These are phyloP conservation scores for Lachancea quebecensis DNA, from an alignment of 805 yeast genomes.

Conservation along the genomic window DNA sequence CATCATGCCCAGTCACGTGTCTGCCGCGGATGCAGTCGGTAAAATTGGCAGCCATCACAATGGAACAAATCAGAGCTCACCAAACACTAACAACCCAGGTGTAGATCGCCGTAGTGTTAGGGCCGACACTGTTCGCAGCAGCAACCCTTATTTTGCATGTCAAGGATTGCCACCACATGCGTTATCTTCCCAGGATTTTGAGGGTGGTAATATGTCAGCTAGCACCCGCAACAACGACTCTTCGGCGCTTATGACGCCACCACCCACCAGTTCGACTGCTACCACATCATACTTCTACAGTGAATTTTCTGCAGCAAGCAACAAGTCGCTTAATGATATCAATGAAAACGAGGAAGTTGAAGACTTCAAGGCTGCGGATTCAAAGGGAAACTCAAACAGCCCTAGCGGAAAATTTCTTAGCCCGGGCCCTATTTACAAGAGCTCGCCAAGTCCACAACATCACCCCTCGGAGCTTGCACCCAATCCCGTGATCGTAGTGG, in stretches of 20 bases:
- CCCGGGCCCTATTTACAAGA: neutral
- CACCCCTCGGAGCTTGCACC: constrained; percentile 4
- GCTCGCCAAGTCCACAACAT: constrained; percentile 6
- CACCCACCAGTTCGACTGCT: constrained; percentile 9
- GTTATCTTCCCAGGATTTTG: constrained; percentile 15
- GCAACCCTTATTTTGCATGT: constrained; percentile 47
- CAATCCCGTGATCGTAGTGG: constrained; percentile 5
- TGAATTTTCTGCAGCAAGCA: constrained; percentile 13
- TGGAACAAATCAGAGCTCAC: neutral
- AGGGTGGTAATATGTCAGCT: constrained; percentile 2
- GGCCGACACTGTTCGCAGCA: constrained; percentile 9
- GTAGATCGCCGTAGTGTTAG: constrained; percentile 2
- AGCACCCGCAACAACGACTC: constrained; percentile 1
- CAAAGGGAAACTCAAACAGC: neutral
- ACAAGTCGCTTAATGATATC: constrained; percentile 30
- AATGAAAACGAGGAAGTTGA: constrained; percentile 29
- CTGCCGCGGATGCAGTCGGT: neutral
- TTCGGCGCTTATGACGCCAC: constrained; percentile 8
- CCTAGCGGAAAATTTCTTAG: neutral
- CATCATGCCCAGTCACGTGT: constrained; percentile 15
- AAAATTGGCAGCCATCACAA: neutral
- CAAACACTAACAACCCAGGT: neutral
- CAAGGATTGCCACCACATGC: constrained; percentile 55
- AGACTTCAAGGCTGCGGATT: constrained; percentile 2
- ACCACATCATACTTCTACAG: constrained; percentile 10